Conservation (phyloP, 2,329 filamentous ascomycete genomes). For the Periconia sp. region DNA sequence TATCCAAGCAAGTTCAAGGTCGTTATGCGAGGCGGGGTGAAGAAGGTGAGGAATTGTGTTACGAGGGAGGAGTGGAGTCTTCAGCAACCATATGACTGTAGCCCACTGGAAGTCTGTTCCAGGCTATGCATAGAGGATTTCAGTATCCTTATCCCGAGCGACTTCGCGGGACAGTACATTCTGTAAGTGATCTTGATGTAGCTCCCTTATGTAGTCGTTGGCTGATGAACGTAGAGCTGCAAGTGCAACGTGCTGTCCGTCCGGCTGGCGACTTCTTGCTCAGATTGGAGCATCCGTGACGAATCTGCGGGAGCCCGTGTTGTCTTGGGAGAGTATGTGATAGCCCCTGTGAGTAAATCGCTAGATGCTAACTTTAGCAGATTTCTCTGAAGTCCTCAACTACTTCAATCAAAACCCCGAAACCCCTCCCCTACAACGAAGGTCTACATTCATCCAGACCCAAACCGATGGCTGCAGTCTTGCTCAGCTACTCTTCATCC, state of each 20-base stretch:
- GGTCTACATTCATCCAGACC: slow-evolving; percentile 59
- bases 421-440: slow-evolving; percentile 55
- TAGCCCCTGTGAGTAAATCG: slow-evolving; percentile 49
- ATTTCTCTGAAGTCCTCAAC: slow-evolving; percentile 35
- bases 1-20: too few relatives aligned
- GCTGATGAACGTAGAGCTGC: slow-evolving; percentile 47
- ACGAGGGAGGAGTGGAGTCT: slow-evolving; percentile 53
- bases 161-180: slow-evolving; percentile 54
- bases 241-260: slow-evolving; percentile 60
- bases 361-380: slow-evolving; percentile 29
- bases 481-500: slow-evolving; percentile 53
- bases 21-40: too few relatives aligned
- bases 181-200: slow-evolving; percentile 47
- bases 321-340: slow-evolving; percentile 57
- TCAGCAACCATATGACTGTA: slow-evolving; percentile 39
- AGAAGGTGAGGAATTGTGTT: slow-evolving; percentile 48
- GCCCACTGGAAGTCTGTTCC: slow-evolving; percentile 58
- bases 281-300: slow-evolving; percentile 58
- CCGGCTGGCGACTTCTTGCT: slow-evolving; percentile 58
- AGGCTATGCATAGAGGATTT: slow-evolving; percentile 60
- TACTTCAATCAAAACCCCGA: slow-evolving; percentile 55
- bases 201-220: too few relatives aligned
- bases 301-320: slow-evolving; percentile 54
- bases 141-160: slow-evolving; percentile 53
- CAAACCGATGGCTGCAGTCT: slow-evolving; percentile 44